Conservation (phyloP, 2,329 filamentous ascomycete genomes). For the Alternaria arbusti region DNA sequence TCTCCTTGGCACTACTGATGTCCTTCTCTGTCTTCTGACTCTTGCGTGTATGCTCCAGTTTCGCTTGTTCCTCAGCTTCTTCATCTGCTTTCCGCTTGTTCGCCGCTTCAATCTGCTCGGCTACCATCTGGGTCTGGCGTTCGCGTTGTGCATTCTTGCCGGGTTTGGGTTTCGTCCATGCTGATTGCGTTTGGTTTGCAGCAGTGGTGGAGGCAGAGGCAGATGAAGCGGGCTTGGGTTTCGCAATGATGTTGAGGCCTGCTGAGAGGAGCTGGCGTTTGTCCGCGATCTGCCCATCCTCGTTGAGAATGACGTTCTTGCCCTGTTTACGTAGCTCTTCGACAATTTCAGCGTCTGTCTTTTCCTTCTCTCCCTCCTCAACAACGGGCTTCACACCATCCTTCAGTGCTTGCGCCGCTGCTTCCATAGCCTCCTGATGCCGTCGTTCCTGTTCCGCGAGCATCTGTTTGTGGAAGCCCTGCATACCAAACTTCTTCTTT, state of each 20-base stretch:
- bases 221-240: constrained; percentile 59
- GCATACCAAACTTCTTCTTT: constrained; percentile 74
- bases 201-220: constrained; percentile 25
- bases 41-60: constrained; percentile 71
- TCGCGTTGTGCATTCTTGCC: constrained; percentile 72
- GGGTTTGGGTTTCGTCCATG: constrained; percentile 32
- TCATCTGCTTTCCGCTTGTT: constrained; percentile 74
- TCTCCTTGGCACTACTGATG: constrained; percentile 77
- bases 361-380: constrained; percentile 36
- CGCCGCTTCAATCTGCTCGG: constrained; percentile 75
- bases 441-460: constrained; percentile 73
- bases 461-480: constrained; percentile 77
- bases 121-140: constrained; percentile 79
- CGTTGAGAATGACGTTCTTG: constrained; percentile 73
- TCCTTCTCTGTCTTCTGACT: constrained; percentile 78
- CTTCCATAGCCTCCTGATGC: constrained; percentile 73
- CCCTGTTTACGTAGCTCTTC: constrained; percentile 70
- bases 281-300: constrained; percentile 83
- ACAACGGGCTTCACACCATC: constrained; percentile 41
- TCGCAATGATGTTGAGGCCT: constrained; percentile 74
- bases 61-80: constrained; percentile 69
- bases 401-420: constrained; percentile 58
- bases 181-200: constrained; percentile 7
- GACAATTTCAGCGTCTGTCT: constrained; percentile 69
- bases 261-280: constrained; percentile 80